Percentiles rank a stretch among this genome's conserved stretches.
Evolutionary conservation across 441 rosid genomes (phyloP).

Genomic region (Breynia disticha): DNA sequence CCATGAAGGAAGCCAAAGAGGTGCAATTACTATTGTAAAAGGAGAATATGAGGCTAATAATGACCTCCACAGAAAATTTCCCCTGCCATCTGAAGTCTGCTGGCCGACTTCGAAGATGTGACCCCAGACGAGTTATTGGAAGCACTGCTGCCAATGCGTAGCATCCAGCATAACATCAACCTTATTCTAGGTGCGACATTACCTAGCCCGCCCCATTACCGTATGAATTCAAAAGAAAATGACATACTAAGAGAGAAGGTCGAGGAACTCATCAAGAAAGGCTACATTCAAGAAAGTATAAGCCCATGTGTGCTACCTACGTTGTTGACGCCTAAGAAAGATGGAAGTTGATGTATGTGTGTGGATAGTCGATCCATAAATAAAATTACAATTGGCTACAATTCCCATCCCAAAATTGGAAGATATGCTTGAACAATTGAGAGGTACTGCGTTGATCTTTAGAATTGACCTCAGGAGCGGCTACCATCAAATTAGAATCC

Average conservation of each 20-base stretch:
- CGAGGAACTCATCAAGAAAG: not conserved
- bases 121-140: too few relatives aligned
- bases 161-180: not conserved
- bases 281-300: not conserved
- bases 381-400: not conserved
- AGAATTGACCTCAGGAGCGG: not conserved
- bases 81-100: too few relatives aligned
- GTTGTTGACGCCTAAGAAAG: conserved; percentile 1
- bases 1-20: too few relatives aligned
- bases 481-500: not conserved
- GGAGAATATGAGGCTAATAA: too few relatives aligned
- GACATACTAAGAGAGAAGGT: not conserved
- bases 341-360: not conserved
- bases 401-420: not conserved
- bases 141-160: not conserved
- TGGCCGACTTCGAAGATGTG: not conserved
- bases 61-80: too few relatives aligned
- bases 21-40: too few relatives aligned
- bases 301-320: not conserved
- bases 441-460: not conserved
- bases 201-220: not conserved
- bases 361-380: conserved; percentile 1
- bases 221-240: not conserved
- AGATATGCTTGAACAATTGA: not conserved
- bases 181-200: not conserved